Base-by-base conservation (phyloP, 1,139 yeast species). In the Sugiyamaella xylanicola region DNA sequence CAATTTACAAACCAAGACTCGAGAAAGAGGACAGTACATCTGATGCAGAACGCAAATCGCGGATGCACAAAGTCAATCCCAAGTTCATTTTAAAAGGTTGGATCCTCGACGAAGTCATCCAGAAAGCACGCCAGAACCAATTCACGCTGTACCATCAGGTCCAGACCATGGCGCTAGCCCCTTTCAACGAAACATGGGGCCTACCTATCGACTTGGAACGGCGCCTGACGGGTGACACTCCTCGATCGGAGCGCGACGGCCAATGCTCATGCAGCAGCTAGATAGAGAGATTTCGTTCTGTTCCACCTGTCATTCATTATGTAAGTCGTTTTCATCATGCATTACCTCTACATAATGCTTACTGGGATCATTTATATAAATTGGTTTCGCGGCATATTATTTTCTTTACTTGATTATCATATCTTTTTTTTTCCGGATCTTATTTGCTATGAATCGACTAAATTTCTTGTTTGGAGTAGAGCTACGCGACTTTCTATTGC, bases 81-180 rank as follows among this genome's bases (percentile, higher is more conserved):
- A 67, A 81, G 40, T 92, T 93, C 66, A 78, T 88, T 15, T 95
- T 97, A 15, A 79, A 93, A 59, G 87, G 85, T 62, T 90, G 96
- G 93, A 84, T 92, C 52, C 74, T 93, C 54, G 92, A 90, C 56
- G 93, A 91, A 59, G 97, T 90, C 0, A 86, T 89, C 53, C 63
- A 62, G 2, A 55, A 63, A 15, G 76, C 71, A 4, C 51, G 59
- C 13, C 61, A 64, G 9, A 64, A 65, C 20, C 65, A 67, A 46
- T 55, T 53, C 41, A 64, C 66, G 32, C 60, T 68, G 59, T 65
- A 74, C 48, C 53, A 69, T 9, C 66, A 68, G 20, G 76, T 73
- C 3, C 60, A 71, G 49, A 51, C 59, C 9, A 69, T 75, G 75
- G 62, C 72, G 1, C 58, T 70, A 32, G 57, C 67, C 27, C 79